Percentiles rank a stretch among this genome's conserved stretches.
Conservation (phyloP, 345 rosid species). For the Populus euphratica region DNA sequence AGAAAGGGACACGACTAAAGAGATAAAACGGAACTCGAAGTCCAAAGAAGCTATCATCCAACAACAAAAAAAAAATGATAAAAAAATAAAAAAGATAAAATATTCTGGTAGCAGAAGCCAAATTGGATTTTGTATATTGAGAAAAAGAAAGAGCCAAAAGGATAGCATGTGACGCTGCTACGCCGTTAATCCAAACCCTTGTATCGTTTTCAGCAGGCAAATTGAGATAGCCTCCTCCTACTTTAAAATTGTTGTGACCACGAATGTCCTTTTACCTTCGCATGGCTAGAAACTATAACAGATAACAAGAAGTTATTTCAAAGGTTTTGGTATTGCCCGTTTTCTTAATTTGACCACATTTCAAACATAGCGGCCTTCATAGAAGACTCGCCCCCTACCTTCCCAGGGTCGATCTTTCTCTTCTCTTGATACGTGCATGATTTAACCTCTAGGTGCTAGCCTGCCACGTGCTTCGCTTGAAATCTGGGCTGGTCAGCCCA, state of each 20-base stretch:
- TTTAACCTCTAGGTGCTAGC: conserved; percentile 3
- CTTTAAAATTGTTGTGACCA: too few species aligned
- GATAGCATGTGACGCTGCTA: conserved; percentile 16
- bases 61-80: neutral
- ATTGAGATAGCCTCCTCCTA: too few species aligned
- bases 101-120: neutral
- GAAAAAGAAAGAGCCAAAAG: neutral
- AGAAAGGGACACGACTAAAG: too few species aligned
- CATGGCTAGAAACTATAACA: too few species aligned
- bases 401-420: neutral
- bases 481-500: conserved; percentile 5
- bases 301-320: neutral
- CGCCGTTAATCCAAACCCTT: neutral
- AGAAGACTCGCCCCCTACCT: neutral
- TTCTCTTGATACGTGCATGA: neutral
- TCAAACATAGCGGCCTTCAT: neutral
- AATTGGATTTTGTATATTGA: conserved; percentile 1
- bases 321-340: neutral
- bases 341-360: neutral
- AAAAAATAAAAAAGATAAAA: neutral
- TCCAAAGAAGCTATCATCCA: neutral
- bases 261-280: too few species aligned
- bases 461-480: conserved; percentile 19
- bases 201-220: conserved; percentile 1
- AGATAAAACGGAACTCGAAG: too few species aligned